Evolutionary conservation across 139 green algal genomes (phyloP), one percentile per base, ranked within the genome.

Genomic region (Volvox africanus): DNA sequence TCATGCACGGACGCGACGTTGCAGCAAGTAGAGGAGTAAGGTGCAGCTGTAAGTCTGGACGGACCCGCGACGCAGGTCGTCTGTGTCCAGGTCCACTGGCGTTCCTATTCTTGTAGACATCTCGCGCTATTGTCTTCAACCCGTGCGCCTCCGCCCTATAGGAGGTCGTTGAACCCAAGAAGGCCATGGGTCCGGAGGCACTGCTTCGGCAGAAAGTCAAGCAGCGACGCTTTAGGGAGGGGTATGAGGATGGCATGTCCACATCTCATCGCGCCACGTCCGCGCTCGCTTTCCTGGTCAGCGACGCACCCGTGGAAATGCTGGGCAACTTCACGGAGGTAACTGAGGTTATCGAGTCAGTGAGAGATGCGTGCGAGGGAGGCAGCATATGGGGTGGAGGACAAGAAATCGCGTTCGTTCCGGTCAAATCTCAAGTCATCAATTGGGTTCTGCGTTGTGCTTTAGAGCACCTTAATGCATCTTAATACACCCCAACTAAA

Each of bases 211-310:
- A 95, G 36, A 97, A 97, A 92, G 93, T 96, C 62, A 94, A 92
- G 88, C 91, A 92, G 88, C 82, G 91, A 73, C 93, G 94, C 44
- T 93, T 96, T 90, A 91, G 98, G 26, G 96, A 98, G 87, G 98
- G 98, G 9, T 99, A 99, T 91, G 98, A 98, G 92, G 98, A 99
- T 36, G 98, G 98, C 0, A 30, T 97, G 1, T 97, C 94, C 61
- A 96, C 93, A 81, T 92, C 89, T 1, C 95, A 95, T 94, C 95
- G 94, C 81, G 67, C 62, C 32, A 61, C 75, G 36, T 82, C 65
- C 6, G 97, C 95, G 1, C 86, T 95, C 22, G 94, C 94, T 16
- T 99, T 99, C 92, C 84, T 99, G 24, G 37, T 92, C 3, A 91
- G 86, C 26, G 91, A 97, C n/a, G 94, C 93, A 2, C 97, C 98